Evolutionary conservation across 495 filamentous ascomycete genomes (phyloP), one percentile per base, ranked within the genome.

Genomic region (Aspergillus cavernicola): DNA sequence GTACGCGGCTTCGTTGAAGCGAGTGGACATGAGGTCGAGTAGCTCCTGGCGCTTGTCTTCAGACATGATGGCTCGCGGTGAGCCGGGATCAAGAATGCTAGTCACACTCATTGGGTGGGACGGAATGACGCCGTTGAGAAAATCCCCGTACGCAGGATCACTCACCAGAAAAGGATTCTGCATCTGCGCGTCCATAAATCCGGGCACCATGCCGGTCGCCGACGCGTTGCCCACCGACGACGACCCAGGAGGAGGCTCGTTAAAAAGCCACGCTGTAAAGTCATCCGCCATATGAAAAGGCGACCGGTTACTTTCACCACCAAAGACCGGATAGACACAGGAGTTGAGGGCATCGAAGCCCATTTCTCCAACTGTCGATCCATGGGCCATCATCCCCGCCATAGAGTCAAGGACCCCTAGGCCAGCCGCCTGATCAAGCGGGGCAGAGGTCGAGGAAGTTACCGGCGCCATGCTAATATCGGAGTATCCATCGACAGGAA

Each of bases 211-310:
- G 16, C 63, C 66, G 15, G 64, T 51, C 13, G 59, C 40, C 4
- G 59, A 26, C 9, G 53, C 48, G 51, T 70, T 66, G 3, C 62
- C 64, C 44, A 72, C 37, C 20, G 76, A 70, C 2, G 75, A 62
- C 8, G 64, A 55, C 23, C 49, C 58, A 15, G 60, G 52, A 23
- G 59, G 24, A 12, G 74, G 70, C 20, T 87, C 88, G 62, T 87
- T 92, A 72, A 97, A 96, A 19, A 97, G 73, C 79, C 88, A 96
- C 15, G 88, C 87, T 28, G 92, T 84, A 66, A 96, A 96, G 65
- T 95, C 91, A 60, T 96, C 92, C 7, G 89, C 86, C 73, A 96
- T 89, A 15, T 85, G 85, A 60, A 87, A 90, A 10, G 93, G 92
- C 5, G 92, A 96, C 42, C 91, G 85, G 56, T 85, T 89, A 55